Base-by-base conservation (phyloP, 1,139 yeast species). In the Yamadazyma dushanensis region DNA sequence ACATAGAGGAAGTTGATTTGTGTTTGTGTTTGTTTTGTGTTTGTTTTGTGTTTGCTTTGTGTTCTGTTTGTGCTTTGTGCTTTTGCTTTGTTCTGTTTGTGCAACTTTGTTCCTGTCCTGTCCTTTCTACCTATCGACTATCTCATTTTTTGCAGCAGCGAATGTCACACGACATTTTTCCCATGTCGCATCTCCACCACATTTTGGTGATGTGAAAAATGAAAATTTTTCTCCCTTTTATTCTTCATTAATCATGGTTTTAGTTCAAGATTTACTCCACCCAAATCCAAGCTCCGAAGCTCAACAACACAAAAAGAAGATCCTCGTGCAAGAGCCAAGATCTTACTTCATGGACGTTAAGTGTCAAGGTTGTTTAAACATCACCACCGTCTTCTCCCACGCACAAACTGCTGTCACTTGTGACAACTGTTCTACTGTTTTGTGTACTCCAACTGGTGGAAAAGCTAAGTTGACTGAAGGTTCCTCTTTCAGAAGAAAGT, bases 361-460 rank as follows among this genome's bases (percentile, higher is more conserved):
- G 76, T 92, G 97, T 77, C 97, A 95, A 73, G 97, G 98, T 61
- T 92, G 98, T 78, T 81, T 92, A 70, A 86, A 84, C 83, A 92
- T 92, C 78, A 90, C 98, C 73, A 92, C 97, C 56, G 97, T 92
- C 58, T 92, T 92, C 85, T 90, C 97, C 56, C 98, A 92, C 76
- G 97, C 98, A 52, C 98, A 92, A 80, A 92, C 97, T 58, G 97
- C 97, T 60, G 98, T 92, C 67, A 86, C 97, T 66, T 92, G 98
- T 80, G 97, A 94, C 66, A 83, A 95, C 52, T 92, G 98, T 76
- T 85, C 97, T 59, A 90, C 96, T 56, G 97, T 92, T 53, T 86
- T 92, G 66, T 90, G 97, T 77, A 86, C 94, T 68, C 98, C 98
- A 67, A 88, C 97, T 55, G 98, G 98, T 80, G 98, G 98, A 80